A percentile compares a stretch with the other conserved stretches of the same genome.
Conservation (phyloP, 2,329 filamentous ascomycete genomes). For the Hypoxylon sp. region DNA sequence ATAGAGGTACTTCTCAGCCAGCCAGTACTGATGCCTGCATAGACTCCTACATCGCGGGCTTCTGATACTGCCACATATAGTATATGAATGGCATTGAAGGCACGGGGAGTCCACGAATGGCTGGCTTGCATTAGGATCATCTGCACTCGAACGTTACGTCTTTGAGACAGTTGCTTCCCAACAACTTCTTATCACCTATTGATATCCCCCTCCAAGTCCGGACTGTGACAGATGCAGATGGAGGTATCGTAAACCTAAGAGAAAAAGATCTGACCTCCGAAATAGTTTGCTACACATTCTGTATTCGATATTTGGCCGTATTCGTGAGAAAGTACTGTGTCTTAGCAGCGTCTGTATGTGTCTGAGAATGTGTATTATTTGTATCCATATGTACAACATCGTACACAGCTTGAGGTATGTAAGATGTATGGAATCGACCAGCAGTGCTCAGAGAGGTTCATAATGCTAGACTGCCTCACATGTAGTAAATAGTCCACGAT, state of each 20-base stretch:
- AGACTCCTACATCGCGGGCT: constrained; percentile 15
- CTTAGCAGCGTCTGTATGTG: constrained; percentile 7
- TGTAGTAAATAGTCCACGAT: constrained; percentile 17
- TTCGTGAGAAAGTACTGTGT: constrained; percentile 12
- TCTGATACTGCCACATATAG: constrained; percentile 21
- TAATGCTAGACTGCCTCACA: constrained; percentile 2
- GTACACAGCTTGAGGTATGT: constrained; percentile 20
- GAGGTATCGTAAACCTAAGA: constrained; percentile 19
- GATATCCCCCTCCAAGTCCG: constrained; percentile 8
- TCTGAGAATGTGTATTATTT: background rate
- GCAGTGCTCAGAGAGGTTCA: constrained; percentile 13
- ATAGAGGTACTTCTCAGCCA: constrained; percentile 14
- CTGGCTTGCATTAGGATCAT: constrained; percentile 34
- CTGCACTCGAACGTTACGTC: constrained; percentile 41
- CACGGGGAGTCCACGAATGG: constrained; percentile 29
- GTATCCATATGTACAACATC: constrained; percentile 22
- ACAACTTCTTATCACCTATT: constrained; percentile 19
- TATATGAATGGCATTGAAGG: constrained; percentile 25
- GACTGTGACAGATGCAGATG: constrained; percentile 20
- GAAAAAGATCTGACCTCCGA: constrained; percentile 12
- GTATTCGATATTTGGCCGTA: constrained; percentile 14
- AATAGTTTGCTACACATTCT: constrained; percentile 31
- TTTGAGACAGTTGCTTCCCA: constrained; percentile 38
- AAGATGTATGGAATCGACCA: constrained; percentile 18
- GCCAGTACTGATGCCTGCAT: constrained; percentile 27